Conservation (phyloP, 164 flowering plant species). For the Warburgia ugandensis region DNA sequence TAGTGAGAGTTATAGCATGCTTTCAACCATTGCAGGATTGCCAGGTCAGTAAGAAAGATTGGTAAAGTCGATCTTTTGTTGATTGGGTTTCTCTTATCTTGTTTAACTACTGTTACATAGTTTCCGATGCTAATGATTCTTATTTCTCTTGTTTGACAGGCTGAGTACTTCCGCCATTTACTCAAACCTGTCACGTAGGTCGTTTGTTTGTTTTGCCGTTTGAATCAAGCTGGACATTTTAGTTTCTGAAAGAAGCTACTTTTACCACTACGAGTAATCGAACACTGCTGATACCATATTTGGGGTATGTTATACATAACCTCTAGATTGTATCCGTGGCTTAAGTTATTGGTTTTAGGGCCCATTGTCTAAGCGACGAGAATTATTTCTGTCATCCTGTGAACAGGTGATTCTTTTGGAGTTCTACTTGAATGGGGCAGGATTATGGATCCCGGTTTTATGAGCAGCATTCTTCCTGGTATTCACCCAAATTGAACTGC, state of each 20-base stretch:
- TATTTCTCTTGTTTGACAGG: constrained; percentile 39
- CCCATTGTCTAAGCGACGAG: neutral
- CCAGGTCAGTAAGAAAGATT: constrained; percentile 50
- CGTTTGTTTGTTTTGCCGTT: constrained; percentile 6
- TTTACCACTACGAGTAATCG: constrained; percentile 20
- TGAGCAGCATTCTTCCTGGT: constrained; percentile 32
- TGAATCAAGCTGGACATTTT: constrained; percentile 44
- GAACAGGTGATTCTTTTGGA: constrained; percentile 12
- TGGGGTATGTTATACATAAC: constrained; percentile 26
- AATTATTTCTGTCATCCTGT: too few species aligned
- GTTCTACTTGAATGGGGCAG: constrained; percentile 43
- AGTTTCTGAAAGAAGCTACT: constrained; percentile 15
- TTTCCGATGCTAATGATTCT: neutral
- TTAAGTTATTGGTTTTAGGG: too few species aligned
- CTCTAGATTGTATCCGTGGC: neutral
- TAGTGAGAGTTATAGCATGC: constrained; percentile 94
- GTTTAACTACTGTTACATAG: too few species aligned
- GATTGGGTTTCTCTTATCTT: neutral
- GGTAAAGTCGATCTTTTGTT: neutral
- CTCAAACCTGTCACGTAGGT: constrained; percentile 94
- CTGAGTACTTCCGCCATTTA: constrained; percentile 90
- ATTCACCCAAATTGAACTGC: constrained; percentile 30
- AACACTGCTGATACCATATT: constrained; percentile 11
- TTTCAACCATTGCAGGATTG: constrained; percentile 91
- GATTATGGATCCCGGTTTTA: constrained; percentile 37